Evolutionary conservation across 2,329 filamentous ascomycete species (phyloP).

Genomic region (Fusarium sp.): DNA sequence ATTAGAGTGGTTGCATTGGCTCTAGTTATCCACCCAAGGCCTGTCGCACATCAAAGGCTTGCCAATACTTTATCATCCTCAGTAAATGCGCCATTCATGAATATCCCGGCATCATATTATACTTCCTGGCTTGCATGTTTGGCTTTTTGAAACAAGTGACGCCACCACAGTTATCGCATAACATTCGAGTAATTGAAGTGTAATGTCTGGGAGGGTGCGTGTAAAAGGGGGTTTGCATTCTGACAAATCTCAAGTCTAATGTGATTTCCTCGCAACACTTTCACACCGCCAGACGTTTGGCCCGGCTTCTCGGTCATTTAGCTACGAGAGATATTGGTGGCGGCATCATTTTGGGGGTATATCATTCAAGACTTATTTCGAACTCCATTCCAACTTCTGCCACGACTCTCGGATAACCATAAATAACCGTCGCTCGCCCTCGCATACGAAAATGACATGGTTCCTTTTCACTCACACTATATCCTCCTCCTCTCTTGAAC

Average conservation of each 20-base stretch:
- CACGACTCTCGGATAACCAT: background rate
- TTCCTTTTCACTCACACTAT: too few species aligned
- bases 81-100: too few species aligned
- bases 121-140: background rate
- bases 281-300: background rate
- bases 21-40: rapidly evolving
- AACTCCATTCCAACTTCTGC: background rate
- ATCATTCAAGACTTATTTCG: rapidly evolving
- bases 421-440: background rate
- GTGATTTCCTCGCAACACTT: background rate
- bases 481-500: background rate
- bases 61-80: background rate
- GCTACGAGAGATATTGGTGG: background rate
- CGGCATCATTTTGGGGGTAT: too few species aligned
- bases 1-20: background rate
- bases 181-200: background rate
- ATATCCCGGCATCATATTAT: background rate
- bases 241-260: too few species aligned
- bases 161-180: too few species aligned
- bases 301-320: background rate
- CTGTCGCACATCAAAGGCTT: rapidly evolving
- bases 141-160: rapidly evolving
- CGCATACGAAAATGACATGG: rapidly evolving
- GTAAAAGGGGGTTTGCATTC: background rate
- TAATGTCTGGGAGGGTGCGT: too few species aligned